Evolutionary conservation across 495 filamentous ascomycete genomes (phyloP).

Genomic region (Margaritispora aquatica): DNA sequence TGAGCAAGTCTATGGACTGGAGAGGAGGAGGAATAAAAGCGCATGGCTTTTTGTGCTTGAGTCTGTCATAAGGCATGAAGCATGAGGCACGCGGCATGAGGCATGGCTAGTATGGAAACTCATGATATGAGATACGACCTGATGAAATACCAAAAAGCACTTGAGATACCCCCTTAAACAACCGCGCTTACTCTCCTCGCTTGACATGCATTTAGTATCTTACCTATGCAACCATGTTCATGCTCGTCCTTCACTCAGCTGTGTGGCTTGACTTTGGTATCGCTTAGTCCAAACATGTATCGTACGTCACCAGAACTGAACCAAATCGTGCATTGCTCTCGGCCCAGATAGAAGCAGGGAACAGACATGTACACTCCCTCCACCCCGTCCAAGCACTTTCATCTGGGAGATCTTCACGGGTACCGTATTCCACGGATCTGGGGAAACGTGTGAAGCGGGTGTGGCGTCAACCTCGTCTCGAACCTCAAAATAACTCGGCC

Average conservation of each 20-base stretch:
- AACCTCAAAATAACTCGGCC: background rate
- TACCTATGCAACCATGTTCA: background rate
- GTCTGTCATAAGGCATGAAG: constrained; percentile 12
- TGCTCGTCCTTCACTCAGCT: background rate
- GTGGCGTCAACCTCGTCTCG: constrained; percentile 1
- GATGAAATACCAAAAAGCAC: constrained; percentile 20
- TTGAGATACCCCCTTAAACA: constrained; percentile 11
- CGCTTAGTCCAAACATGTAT: too few relatives aligned
- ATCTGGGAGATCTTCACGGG: background rate
- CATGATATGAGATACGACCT: constrained; percentile 17
- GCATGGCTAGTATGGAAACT: too few relatives aligned
- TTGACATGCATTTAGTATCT: background rate
- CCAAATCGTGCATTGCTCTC: too few relatives aligned
- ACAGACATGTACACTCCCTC: background rate
- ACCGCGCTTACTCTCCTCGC: background rate
- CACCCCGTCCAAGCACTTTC: background rate
- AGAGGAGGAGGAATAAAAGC: background rate
- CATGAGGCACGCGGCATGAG: background rate
- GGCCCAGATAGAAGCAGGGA: background rate
- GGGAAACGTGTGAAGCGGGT: background rate
- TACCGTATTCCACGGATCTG: background rate
- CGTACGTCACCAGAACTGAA: too few relatives aligned
- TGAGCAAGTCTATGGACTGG: background rate
- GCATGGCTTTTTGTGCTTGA: background rate
- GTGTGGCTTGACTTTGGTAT: too few relatives aligned